Evolutionary conservation across 306 rosid species (phyloP), one percentile per base, ranked within the genome.

Genomic region (Cyamopsis tetragonoloba): DNA sequence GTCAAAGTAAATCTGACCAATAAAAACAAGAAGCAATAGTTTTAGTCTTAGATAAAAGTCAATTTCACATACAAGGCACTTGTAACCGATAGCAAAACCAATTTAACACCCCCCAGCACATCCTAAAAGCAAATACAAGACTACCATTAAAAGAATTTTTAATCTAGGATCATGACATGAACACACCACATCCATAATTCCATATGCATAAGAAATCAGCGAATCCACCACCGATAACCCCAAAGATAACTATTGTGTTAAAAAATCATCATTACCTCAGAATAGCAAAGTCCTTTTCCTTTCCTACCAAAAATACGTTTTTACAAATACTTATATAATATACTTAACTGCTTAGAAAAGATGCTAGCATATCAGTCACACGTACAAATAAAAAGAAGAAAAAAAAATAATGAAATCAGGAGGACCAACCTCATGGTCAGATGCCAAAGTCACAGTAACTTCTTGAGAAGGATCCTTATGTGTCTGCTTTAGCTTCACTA

Each of bases 401-500:
- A 4, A 0, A 41, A 46, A 18, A 44, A 15, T 39, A 12, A 68
- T 37, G 68, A 46, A 50, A 54, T 74, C 75, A 5, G 3, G 73
- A 70, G 60, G 56, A 57, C 86, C 30, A 50, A 90, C 97, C 96
- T 83, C 62, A 26, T 84, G 59, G 32, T 76, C 76, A 30, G 79
- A 7, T 32, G 67, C 68, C 26, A 78, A 71, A 60, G 74, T 24
- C 61, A 72, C 80, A 12, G 62, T 38, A 44, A 62, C 84, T 79
- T 77, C 90, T 76, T 50, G 83, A 79, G 76, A 65, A 55, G 71
- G 66, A 62, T 58, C 62, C 51, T 58, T 82, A 63, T 71, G 55
- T 35, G 70, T 57, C 69, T 86, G 88, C 81, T 77, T 84, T 60
- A 93, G 82, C 89, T 90, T 88, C 60, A 62, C 66, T 13, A 61